Evolutionary conservation across 208 protist genomes (phyloP), one percentile per base, ranked within the genome.

Genomic region (Endotrypanum monterogeii): DNA sequence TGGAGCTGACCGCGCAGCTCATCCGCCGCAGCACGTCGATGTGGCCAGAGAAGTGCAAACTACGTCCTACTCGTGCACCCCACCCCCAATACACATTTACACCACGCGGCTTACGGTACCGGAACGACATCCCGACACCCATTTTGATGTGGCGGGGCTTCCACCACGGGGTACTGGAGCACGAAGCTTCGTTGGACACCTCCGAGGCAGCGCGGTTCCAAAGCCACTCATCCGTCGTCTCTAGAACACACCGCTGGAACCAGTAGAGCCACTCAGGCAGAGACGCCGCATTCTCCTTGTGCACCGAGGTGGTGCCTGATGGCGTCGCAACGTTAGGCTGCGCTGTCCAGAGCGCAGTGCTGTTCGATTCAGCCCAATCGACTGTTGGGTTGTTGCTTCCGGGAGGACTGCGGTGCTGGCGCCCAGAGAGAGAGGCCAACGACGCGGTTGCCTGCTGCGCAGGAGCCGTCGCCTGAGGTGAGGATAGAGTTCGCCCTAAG

Each of bases 1-100:
- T 81, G 68, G 80, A 90, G 63, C 80, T 89, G 44, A 91, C 70
- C n/a, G 87, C 78, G 68, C 76, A 85, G 78, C 83, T 92, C 63
- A 88, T 78, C 57, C 91, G 91, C 2, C 87, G 88, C 73, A 95
- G 76, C 23, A 86, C 87, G 62, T 95, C 91, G 0, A 95, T 78
- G 76, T 95, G 89, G 1, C 78, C 71, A 0, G 87, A 89, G 60
- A 94, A 67, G 44, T 76, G 71, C 28, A 88, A 68, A 9, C 83
- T 81, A 25, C 80, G 68, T 52, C 86, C 89, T 41, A 83, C 69
- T 55, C 88, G 82, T 50, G 56, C 76, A 51, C 81, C 87, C 48
- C 76, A 76, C 28, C 91, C 91, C 82, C 81, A 90, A 80, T 91
- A 93, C 6, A 94, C 68, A 76, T 95, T 95, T 30, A 92, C 85